These are phyloP conservation scores for Diaporthe eres DNA, from an alignment of 2,329 filamentous ascomycete species.

Conservation along the genomic window DNA sequence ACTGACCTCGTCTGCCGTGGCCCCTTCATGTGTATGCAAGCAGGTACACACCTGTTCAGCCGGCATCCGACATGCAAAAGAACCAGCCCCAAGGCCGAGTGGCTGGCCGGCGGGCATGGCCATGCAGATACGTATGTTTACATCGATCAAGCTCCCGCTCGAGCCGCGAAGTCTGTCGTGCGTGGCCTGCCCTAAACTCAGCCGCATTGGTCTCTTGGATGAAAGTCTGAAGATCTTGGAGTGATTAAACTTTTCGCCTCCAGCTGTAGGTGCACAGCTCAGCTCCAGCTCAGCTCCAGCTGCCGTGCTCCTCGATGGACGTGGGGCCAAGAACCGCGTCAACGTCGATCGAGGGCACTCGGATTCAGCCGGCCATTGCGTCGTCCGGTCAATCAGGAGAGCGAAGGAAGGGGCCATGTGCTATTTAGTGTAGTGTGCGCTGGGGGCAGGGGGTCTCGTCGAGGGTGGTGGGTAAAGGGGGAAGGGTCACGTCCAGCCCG, in stretches of 20 bases:
- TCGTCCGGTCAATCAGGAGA: conserved; percentile 31
- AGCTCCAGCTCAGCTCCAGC: neutral
- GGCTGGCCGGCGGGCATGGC: neutral
- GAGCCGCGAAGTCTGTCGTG: conserved; percentile 22
- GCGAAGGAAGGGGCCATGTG: conserved; percentile 8
- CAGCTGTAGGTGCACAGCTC: neutral
- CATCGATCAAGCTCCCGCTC: conserved; percentile 24
- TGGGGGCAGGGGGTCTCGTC: neutral
- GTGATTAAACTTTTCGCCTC: neutral
- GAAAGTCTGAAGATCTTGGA: conserved; percentile 16
- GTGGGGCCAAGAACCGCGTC: neutral
- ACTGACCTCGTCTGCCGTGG: conserved; percentile 2
- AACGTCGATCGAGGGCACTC: neutral
- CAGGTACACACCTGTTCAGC: conserved; percentile 9
- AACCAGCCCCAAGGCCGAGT: neutral
- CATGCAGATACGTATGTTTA: neutral
- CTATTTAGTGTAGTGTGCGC: conserved; percentile 2
- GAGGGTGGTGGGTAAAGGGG: neutral
- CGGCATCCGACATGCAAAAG: neutral
- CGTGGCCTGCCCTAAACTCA: conserved; percentile 26
- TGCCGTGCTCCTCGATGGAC: neutral
- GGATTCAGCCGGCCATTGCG: conserved; percentile 12
- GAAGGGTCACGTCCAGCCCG: neutral
- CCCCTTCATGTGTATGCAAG: too few species aligned
- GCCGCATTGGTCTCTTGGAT: conserved; percentile 25